phyloP scores from a whole-genome alignment of 495 filamentous ascomycete species.

The Daldinia concentrica region DNA sequence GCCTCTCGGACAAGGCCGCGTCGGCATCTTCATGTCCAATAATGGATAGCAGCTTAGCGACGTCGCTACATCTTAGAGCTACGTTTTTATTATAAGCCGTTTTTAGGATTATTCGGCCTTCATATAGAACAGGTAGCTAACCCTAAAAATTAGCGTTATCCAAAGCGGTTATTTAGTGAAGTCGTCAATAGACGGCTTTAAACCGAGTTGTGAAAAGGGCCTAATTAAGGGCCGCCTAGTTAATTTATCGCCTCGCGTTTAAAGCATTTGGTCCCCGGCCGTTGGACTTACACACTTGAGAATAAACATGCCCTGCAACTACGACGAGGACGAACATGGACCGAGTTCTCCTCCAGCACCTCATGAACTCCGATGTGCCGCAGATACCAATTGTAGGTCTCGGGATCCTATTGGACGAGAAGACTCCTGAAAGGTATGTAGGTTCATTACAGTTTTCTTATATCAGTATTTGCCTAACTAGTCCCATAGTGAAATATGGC shows the following conservation, averaged over 20 bases:
- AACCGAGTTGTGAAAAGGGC: not conserved
- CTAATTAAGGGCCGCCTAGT: not conserved
- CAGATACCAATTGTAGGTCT: constrained; percentile 11
- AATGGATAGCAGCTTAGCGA: not conserved
- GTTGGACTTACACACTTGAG: not conserved
- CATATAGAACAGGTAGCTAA: not conserved
- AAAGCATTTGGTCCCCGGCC: constrained; percentile 8
- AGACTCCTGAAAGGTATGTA: constrained; percentile 18
- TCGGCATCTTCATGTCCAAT: not conserved
- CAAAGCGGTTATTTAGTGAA: not conserved
- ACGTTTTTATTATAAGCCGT: constrained; percentile 5
- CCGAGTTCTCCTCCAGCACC: constrained; percentile 24
- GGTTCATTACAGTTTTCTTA: not conserved
- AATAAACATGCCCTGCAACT: constrained; percentile 5
- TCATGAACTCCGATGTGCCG: constrained; percentile 8
- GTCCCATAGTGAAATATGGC: constrained; percentile 20
- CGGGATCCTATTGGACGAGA: constrained; percentile 4
- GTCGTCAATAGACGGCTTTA: not conserved
- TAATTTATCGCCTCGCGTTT: not conserved
- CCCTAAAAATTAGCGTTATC: not conserved
- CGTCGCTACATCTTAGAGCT: not conserved
- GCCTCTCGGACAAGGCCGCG: not conserved
- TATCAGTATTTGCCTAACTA: constrained; percentile 8
- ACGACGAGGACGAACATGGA: constrained; percentile 18
- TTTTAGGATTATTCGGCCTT: constrained; percentile 13